These are phyloP conservation scores for Debaryomycetaceae sp. DNA, from an alignment of 1,139 yeast species.

Conservation along the genomic window DNA sequence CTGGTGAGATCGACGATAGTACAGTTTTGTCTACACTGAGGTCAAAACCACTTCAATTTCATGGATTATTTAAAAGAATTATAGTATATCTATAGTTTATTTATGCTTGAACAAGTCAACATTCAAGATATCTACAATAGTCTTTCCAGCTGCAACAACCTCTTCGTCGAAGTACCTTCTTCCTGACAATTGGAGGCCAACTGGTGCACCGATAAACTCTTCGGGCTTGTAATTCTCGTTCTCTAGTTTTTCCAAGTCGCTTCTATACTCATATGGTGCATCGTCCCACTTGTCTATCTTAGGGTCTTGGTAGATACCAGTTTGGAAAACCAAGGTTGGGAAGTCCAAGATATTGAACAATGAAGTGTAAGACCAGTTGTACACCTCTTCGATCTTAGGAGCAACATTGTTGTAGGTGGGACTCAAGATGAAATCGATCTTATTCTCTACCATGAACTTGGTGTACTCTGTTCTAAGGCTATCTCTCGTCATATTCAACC, in stretches of 20 bases:
- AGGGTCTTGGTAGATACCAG: conserved; percentile 59
- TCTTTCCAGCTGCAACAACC: conserved; percentile 38
- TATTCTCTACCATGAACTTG: conserved; percentile 47
- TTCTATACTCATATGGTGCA: conserved; percentile 29
- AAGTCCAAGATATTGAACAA: conserved; percentile 64
- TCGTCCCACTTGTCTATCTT: conserved; percentile 37
- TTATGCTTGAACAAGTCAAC: conserved; percentile 16
- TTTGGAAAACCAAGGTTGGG: conserved; percentile 59
- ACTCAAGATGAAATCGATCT: conserved; percentile 63
- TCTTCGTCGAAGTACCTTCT: conserved; percentile 41
- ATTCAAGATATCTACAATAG: conserved; percentile 25
- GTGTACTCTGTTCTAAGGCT: conserved; percentile 52
- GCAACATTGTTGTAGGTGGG: conserved; percentile 75
- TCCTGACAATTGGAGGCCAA: conserved; percentile 39
- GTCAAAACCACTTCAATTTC: too few species aligned
- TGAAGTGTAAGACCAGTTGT: conserved; percentile 75
- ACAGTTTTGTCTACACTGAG: too few species aligned
- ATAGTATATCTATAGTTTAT: not conserved
- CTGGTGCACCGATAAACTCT: conserved; percentile 36
- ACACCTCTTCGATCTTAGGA: conserved; percentile 60
- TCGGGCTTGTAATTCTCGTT: conserved; percentile 30
- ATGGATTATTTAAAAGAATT: too few species aligned
- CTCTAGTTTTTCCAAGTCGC: conserved; percentile 43
- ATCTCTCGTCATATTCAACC: conserved; percentile 50
- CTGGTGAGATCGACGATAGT: too few species aligned